phyloP scores from a whole-genome alignment of 352 stramenopile genomes.

The Lagenidium sp. region DNA sequence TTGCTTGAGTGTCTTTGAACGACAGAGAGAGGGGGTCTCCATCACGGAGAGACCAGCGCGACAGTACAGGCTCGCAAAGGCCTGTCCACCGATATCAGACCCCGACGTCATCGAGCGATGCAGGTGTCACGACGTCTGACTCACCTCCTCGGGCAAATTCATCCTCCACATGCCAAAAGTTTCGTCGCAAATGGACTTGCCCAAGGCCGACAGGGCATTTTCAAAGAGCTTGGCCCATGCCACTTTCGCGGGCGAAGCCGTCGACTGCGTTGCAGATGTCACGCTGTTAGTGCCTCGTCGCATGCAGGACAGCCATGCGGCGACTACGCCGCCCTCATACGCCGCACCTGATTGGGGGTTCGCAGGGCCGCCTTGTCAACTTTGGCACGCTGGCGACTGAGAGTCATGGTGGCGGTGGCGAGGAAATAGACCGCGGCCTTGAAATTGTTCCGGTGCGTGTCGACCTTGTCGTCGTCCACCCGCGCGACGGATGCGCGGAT shows the following conservation, averaged over 20 bases:
- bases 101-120: neutral
- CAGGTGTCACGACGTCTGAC: neutral
- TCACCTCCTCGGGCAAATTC: constrained; percentile 68
- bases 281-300: too few relatives aligned
- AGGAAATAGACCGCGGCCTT: constrained; percentile 70
- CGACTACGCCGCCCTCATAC: too few relatives aligned
- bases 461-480: constrained; percentile 12
- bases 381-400: constrained; percentile 40
- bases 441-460: constrained; percentile 31
- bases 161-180: constrained; percentile 73
- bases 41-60: constrained; percentile 59
- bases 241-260: constrained; percentile 1
- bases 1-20: constrained; percentile 45
- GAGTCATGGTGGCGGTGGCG: constrained; percentile 37
- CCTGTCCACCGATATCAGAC: constrained; percentile 18
- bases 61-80: constrained; percentile 71
- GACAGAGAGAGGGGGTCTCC: constrained; percentile 50
- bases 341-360: too few relatives aligned
- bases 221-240: constrained; percentile 66
- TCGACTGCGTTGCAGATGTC: constrained; percentile 21
- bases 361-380: constrained; percentile 53
- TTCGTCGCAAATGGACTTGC: constrained; percentile 44
- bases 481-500: constrained; percentile 18
- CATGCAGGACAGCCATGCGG: too few relatives aligned
- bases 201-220: constrained; percentile 41